Base-by-base conservation (phyloP, 2,329 filamentous ascomycete species). In the Tolypocladium tundrense region DNA sequence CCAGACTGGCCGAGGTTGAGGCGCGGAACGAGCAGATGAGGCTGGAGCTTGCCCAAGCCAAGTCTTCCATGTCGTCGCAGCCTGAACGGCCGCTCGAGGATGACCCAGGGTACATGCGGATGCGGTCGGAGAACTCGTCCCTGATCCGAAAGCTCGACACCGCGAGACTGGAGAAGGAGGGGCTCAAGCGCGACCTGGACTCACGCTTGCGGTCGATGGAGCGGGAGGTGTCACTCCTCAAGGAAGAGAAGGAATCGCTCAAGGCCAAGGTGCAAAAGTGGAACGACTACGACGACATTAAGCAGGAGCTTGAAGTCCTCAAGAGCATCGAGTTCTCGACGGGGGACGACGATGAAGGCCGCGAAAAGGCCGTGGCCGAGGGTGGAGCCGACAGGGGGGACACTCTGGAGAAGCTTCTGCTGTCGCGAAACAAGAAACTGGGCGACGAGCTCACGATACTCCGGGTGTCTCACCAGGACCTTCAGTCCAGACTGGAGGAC, bases 321-420 rank as follows among this genome's bases (percentile, higher is more conserved):
- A 96, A 96, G 82, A 96, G 93, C 64, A 97, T 99, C 65, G 94
- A 99, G 70, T 96, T 99, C 66, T 90, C 93, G 2, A 93, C 90
- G 0, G 92, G 90, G 9, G 89, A 93, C 61, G 91, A 95, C 60
- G 89, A 92, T 53, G 86, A 88, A 2, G 75, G 79, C 10, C 68
- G 73, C 37, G 78, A 77, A 19, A 64, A 71, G 35, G 63, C 72
- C 2, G 75, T 77, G 33, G 52, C 24, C n/a, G 53, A 50, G 1
- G 66, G 70, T 6, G 64, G 66, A 48, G 61, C 66, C 39, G 63
- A 62, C 7, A 86, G 85, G 68, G 85, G 88, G 50, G 91, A 96
- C 65, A 91, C 88, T 1, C 75, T 99, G 11, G 94, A 99, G 72
- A 92, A 96, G 73, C 83, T 99, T 35, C 79, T 99, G 7, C 78